phyloP scores from a whole-genome alignment of 345 rosid genomes.

The Physaria fendleri region DNA sequence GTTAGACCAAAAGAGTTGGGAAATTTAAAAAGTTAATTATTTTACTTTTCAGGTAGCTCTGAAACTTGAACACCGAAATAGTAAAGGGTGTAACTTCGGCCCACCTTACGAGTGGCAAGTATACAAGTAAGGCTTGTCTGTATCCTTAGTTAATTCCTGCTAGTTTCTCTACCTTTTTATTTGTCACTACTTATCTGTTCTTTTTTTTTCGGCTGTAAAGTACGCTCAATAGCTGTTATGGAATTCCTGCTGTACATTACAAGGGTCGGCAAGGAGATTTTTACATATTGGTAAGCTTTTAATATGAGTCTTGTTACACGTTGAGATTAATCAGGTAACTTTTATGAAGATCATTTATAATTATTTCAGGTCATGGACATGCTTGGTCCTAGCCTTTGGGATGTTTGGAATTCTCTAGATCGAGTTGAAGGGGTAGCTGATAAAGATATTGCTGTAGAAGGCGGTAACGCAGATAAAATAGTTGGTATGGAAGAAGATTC shows the following conservation, averaged over 20 bases:
- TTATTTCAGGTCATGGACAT: constrained; percentile 91
- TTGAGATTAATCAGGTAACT: neutral
- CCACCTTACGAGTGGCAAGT: constrained; percentile 99
- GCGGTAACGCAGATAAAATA: constrained; percentile 69
- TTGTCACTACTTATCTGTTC: constrained; percentile 10
- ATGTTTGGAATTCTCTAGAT: constrained; percentile 88
- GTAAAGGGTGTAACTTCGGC: constrained; percentile 95
- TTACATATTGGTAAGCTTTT: constrained; percentile 70
- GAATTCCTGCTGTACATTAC: constrained; percentile 78
- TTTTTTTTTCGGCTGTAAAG: constrained; percentile 26
- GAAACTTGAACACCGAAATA: constrained; percentile 87
- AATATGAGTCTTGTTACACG: neutral
- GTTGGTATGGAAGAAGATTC: constrained; percentile 80
- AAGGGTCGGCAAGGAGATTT: constrained; percentile 97
- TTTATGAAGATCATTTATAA: neutral
- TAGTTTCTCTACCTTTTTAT: neutral
- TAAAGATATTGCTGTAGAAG: constrained; percentile 73
- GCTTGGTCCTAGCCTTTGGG: constrained; percentile 98
- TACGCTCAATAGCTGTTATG: constrained; percentile 69
- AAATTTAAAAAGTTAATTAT: neutral
- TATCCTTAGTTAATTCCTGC: neutral
- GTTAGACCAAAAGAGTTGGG: constrained; percentile 1
- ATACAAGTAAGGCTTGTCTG: constrained; percentile 52
- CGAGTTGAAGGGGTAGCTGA: constrained; percentile 71
- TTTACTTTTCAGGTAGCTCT: constrained; percentile 70